These are phyloP conservation scores for Moesziomyces antarcticus DNA, from an alignment of 1,284 basidiomycete species.

Conservation along the genomic window DNA sequence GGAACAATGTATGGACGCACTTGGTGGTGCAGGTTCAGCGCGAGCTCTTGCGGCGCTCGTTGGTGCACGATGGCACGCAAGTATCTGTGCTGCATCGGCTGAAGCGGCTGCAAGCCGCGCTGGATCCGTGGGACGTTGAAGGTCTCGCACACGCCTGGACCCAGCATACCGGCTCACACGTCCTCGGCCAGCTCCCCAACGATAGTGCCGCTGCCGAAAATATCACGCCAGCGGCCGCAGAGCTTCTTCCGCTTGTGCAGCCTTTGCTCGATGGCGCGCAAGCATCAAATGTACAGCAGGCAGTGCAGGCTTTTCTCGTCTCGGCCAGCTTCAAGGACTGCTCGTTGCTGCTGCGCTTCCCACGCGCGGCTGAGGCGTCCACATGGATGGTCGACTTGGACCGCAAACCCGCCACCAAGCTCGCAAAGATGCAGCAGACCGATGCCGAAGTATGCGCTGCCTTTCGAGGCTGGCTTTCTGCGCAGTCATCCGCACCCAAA, in stretches of 20 bases:
- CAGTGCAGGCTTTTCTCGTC: conserved; percentile 74
- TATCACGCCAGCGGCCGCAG: conserved; percentile 4
- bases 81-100: conserved; percentile 72
- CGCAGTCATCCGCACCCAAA: not conserved
- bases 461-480: conserved; percentile 27
- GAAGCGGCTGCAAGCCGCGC: conserved; percentile 77
- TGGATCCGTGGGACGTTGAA: conserved; percentile 86
- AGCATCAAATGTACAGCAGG: conserved; percentile 3
- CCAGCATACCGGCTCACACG: conserved; percentile 17
- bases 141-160: conserved; percentile 71
- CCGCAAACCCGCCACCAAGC: conserved; percentile 77
- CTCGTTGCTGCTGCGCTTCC: conserved; percentile 78
- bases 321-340: conserved; percentile 97
- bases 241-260: conserved; percentile 10
- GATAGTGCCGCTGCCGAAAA: not conserved
- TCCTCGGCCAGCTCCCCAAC: conserved; percentile 13
- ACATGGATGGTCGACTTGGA: conserved; percentile 78
- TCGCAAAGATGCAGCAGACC: conserved; percentile 79
- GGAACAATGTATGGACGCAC: not conserved
- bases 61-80: not conserved
- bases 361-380: not conserved
- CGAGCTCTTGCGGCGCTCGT: conserved; percentile 11
- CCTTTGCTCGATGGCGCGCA: not conserved
- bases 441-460: conserved; percentile 70
- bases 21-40: conserved; percentile 2